phyloP scores from a whole-genome alignment of 176 grass and related monocot species.

The Raddia guianensis region DNA sequence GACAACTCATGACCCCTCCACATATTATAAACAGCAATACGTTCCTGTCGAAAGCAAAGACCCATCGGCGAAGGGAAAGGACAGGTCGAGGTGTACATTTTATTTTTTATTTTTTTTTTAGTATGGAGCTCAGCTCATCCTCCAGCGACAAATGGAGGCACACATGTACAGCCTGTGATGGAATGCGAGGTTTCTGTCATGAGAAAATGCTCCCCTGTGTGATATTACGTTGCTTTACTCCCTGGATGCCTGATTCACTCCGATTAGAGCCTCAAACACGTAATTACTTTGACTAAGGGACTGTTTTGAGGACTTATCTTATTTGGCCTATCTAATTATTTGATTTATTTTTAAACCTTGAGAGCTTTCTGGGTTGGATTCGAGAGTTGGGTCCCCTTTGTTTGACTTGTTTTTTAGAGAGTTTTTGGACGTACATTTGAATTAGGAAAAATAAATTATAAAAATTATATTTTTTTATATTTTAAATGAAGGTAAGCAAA shows the following conservation, averaged over 20 bases:
- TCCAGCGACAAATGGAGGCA: constrained; percentile 43
- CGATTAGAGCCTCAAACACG: constrained; percentile 15
- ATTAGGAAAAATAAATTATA: no score
- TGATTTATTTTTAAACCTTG: no score
- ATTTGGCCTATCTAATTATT: no score
- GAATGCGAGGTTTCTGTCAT: constrained; percentile 29
- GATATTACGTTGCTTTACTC: not conserved
- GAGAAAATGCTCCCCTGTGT: constrained; percentile 20
- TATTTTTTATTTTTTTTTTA: no score
- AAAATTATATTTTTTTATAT: no score
- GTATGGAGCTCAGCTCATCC: not conserved
- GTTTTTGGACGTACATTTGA: no score
- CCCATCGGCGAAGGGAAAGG: constrained; percentile 34
- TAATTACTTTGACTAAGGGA: constrained; percentile 4
- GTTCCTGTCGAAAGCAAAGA: constrained; percentile 41
- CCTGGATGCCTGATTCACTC: constrained; percentile 9
- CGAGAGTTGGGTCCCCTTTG: no score
- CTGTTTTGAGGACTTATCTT: no score
- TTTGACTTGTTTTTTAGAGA: no score
- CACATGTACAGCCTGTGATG: constrained; percentile 30
- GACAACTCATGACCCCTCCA: constrained; percentile 48
- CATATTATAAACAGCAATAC: constrained; percentile 48
- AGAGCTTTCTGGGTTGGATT: no score
- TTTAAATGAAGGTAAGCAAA: no score
- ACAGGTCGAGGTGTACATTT: not conserved